phyloP scores from a whole-genome alignment of 2,329 filamentous ascomycete genomes.

The Xylaria arbuscula region DNA sequence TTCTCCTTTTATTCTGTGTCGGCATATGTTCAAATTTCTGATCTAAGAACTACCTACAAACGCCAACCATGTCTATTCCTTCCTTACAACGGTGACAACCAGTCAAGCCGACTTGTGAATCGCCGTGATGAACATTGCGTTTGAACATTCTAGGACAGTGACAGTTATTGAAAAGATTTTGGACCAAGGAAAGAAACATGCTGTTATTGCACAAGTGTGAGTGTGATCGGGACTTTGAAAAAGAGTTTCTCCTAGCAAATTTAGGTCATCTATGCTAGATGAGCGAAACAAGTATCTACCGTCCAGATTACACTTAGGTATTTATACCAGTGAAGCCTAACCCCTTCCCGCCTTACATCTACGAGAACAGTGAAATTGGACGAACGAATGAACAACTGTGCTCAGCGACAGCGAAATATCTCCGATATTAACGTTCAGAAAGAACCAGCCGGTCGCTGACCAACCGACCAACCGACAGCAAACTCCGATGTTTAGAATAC shows the following conservation, averaged over 20 bases:
- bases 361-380: not conserved
- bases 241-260: not conserved
- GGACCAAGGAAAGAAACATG: constrained; percentile 20
- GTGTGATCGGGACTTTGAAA: not conserved
- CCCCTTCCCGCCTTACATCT: not conserved
- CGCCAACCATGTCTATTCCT: constrained; percentile 14
- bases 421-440: constrained; percentile 22
- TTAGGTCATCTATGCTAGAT: constrained; percentile 3
- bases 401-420: constrained; percentile 12
- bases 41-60: constrained; percentile 20
- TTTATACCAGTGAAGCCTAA: not conserved
- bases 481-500: constrained; percentile 18
- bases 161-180: not conserved
- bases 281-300: not conserved
- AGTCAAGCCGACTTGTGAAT: constrained; percentile 2
- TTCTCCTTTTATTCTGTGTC: no score
- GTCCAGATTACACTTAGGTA: not conserved
- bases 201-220: not conserved
- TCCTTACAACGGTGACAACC: constrained; percentile 3
- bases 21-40: not conserved
- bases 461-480: not conserved
- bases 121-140: constrained; percentile 1
- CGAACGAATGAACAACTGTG: not conserved
- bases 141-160: constrained; percentile 11
- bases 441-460: no score